phyloP scores from a whole-genome alignment of 1,284 basidiomycete species.

The Pholiota adiposa region DNA sequence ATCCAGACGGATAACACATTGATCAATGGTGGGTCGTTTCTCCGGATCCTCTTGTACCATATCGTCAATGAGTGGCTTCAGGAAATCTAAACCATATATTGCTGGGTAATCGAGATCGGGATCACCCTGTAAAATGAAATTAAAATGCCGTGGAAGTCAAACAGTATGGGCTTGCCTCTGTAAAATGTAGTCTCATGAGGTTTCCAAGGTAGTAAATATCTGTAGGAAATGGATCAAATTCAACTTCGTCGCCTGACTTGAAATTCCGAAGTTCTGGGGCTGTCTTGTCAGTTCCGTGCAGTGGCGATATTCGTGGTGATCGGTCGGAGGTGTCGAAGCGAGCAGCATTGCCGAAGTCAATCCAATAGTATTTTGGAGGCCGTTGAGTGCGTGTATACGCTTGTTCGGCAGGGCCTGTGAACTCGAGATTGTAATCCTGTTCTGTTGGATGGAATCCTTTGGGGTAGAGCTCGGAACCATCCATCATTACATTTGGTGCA shows the following conservation, averaged over 20 bases:
- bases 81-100: background rate
- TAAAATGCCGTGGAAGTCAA: too few species aligned
- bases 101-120: background rate
- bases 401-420: slow-evolving; percentile 21
- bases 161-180: slow-evolving; percentile 18
- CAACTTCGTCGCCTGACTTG: background rate
- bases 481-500: slow-evolving; percentile 39
- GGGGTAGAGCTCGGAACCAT: slow-evolving; percentile 27
- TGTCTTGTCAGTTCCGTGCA: slow-evolving; percentile 14
- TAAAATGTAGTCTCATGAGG: slow-evolving; percentile 30
- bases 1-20: background rate
- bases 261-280: slow-evolving; percentile 14
- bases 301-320: slow-evolving; percentile 21
- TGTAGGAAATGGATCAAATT: slow-evolving; percentile 36
- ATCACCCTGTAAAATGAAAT: too few species aligned
- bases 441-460: slow-evolving; percentile 30
- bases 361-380: slow-evolving; percentile 36
- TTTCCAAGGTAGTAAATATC: slow-evolving; percentile 44
- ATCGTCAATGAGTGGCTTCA: background rate
- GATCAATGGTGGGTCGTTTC: background rate
- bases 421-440: slow-evolving; percentile 22
- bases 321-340: slow-evolving; percentile 24
- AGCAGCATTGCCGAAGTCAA: slow-evolving; percentile 37
- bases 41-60: background rate
- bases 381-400: slow-evolving; percentile 29